Conservation (phyloP, 2,329 filamentous ascomycete genomes). For the Exophiala xenobiotica region DNA sequence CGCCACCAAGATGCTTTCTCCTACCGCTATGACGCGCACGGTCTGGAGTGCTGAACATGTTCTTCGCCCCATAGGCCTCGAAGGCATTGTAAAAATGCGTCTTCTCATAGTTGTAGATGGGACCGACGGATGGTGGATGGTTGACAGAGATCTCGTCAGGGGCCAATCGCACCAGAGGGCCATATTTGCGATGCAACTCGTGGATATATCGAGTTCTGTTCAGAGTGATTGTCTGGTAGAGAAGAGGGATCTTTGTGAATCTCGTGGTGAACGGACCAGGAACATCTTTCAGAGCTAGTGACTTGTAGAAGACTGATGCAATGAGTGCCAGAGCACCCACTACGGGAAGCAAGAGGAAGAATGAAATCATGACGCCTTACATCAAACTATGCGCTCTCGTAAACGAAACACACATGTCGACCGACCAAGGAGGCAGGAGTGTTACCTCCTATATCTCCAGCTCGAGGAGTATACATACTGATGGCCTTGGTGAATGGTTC, state of each 20-base stretch:
- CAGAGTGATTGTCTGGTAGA: conserved; percentile 13
- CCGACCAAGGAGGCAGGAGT: neutral
- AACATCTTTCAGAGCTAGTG: conserved; percentile 12
- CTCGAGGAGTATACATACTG: conserved; percentile 3
- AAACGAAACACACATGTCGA: conserved; percentile 1
- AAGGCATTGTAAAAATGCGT: conserved; percentile 35
- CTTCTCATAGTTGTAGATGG: conserved; percentile 41
- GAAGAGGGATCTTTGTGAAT: conserved; percentile 17
- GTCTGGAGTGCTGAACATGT: conserved; percentile 40
- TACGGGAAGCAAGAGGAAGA: conserved; percentile 7
- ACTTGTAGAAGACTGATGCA: conserved; percentile 9
- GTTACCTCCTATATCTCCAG: conserved; percentile 6
- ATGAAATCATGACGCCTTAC: conserved; percentile 10
- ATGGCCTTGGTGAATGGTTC: neutral
- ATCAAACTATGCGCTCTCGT: conserved; percentile 1
- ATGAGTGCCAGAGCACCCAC: conserved; percentile 10
- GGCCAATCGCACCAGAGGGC: conserved; percentile 70
- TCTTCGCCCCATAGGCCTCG: conserved; percentile 26
- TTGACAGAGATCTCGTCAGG: conserved; percentile 66
- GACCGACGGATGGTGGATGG: conserved; percentile 36
- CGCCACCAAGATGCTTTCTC: conserved; percentile 13
- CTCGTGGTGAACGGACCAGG: conserved; percentile 16
- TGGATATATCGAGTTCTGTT: conserved; percentile 16
- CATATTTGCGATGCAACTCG: conserved; percentile 68
- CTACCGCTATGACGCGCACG: conserved; percentile 7